Conservation (phyloP, 2,329 filamentous ascomycete species). For the Pleoardoris graminearum region DNA sequence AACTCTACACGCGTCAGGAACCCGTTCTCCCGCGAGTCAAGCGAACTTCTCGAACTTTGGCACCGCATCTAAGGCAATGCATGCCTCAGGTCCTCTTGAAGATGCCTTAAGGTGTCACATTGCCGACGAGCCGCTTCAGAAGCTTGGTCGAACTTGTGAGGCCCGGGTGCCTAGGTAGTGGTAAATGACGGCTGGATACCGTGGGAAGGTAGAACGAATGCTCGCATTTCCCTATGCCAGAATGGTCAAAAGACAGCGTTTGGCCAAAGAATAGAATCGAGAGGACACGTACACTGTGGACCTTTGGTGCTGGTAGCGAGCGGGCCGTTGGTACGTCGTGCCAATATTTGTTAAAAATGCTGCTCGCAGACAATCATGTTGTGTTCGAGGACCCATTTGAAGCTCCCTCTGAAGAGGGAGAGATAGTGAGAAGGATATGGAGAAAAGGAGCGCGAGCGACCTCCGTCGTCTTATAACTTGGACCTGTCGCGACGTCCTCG, state of each 20-base stretch:
- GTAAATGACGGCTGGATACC: not conserved
- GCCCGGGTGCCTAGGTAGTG: not conserved
- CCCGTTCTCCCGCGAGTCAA: constrained; percentile 13
- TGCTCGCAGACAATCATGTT: not conserved
- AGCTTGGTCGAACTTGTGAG: not conserved
- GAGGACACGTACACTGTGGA: too few species aligned
- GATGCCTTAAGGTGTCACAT: constrained; percentile 1
- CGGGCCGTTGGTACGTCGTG: too few species aligned
- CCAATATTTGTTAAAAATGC: too few species aligned
- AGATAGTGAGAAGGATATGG: not conserved
- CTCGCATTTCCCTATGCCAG: not conserved
- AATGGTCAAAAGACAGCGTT: not conserved
- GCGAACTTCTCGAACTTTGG: constrained; percentile 19
- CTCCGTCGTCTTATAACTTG: not conserved
- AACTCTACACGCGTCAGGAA: constrained; percentile 18
- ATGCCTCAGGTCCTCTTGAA: constrained; percentile 17
- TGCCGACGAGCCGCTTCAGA: constrained; percentile 14
- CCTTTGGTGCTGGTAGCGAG: too few species aligned
- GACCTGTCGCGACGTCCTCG: not conserved
- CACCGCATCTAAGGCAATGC: constrained; percentile 15
- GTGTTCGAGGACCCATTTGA: not conserved
- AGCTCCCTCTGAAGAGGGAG: too few species aligned
- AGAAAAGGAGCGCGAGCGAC: not conserved
- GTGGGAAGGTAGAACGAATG: not conserved
- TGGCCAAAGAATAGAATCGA: not conserved